Evolutionary conservation across 345 rosid species (phyloP).

Genomic region (Acer yangbiense): DNA sequence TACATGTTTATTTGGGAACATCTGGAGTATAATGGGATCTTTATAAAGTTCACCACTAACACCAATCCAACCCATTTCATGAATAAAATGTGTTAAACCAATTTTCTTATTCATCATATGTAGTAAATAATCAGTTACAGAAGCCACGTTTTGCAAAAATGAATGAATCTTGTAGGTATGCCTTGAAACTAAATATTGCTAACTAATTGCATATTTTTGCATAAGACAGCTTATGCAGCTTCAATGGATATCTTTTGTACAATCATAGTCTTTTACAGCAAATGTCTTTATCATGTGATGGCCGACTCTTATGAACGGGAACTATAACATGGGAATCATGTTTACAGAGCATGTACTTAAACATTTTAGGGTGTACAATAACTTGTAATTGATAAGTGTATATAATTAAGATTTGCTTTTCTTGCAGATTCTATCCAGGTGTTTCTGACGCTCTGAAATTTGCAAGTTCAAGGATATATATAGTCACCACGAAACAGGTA

Average conservation of each 20-base stretch:
- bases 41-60: not conserved
- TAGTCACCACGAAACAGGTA: slow-evolving; percentile 92
- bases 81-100: not conserved
- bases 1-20: slow-evolving; percentile 1
- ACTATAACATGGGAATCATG: not conserved
- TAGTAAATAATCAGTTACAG: not conserved
- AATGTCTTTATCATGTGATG: not conserved
- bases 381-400: not conserved
- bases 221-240: not conserved
- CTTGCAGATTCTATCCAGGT: slow-evolving; percentile 84
- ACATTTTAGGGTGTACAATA: not conserved
- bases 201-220: not conserved
- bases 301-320: not conserved
- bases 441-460: slow-evolving; percentile 81
- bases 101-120: not conserved
- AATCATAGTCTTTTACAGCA: not conserved
- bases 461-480: slow-evolving; percentile 76
- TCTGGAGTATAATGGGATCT: not conserved
- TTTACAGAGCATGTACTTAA: not conserved
- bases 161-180: not conserved
- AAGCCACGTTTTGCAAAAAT: not conserved
- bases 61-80: not conserved
- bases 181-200: not conserved
- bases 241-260: not conserved
- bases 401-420: slow-evolving; percentile 18